Evolutionary conservation across 2,329 filamentous ascomycete species (phyloP), one percentile per base, ranked within the genome.

Genomic region (Cyclaneusma minus): DNA sequence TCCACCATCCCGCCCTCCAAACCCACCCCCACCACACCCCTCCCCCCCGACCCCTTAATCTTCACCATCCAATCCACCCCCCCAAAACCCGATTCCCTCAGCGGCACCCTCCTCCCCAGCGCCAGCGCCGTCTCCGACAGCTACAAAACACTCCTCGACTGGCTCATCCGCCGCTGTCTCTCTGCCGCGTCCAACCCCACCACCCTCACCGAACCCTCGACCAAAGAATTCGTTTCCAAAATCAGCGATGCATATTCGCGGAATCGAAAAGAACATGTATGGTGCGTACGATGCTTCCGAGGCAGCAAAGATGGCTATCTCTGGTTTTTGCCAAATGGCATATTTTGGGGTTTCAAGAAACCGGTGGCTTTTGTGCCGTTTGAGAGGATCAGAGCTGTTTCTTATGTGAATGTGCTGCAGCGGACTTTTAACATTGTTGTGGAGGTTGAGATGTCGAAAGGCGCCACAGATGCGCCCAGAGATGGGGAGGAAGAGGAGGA

Each of bases 291-390:
- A 39, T 72, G 64, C 2, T 76, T 75, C 48, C 58, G 72, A 22
- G 73, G 73, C 12, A 71, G 63, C 31, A 79, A 78, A 44, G 73
- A 79, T 32, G 73, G 72, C 1, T 76, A 63, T 36, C 52, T 78
- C 1, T 78, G 76, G 42, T 76, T 78, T 42, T 51, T 79, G 10
- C 62, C 69, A 16, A 69, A 58, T 14, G 73, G 73, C 9, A 76
- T 79, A 28, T 45, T 79, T 6, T 79, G 71, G 69, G 71, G 60
- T 1, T 79, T 73, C 55, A 77, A 76, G 49, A 79, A 78, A 47
- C 73, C 73, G 1, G 45, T 78, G 3, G 50, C 74, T 13, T 77
- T 76, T 38, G 54, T 78, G 4, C 68, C 70, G 4, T 57, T 75
- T 11, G 60, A 65, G 27, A 57, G 62, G 8, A 68, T 78, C 26